Evolutionary conservation across 345 rosid genomes (phyloP), one percentile per base, ranked within the genome.

Genomic region (Mangifera indica): DNA sequence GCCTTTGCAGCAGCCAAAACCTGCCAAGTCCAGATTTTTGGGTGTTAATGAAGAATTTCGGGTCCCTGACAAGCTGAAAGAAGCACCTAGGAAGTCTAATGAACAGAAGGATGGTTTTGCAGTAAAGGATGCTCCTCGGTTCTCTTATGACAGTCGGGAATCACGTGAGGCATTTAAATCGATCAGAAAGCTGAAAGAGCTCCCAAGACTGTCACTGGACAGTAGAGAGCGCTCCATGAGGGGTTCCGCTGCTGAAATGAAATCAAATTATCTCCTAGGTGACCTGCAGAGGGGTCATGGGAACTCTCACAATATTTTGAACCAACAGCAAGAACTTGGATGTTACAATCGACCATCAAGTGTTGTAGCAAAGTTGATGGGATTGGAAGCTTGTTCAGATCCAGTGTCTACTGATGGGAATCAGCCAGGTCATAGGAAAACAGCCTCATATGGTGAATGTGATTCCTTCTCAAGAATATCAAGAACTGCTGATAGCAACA

Each of bases 321-420:
- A 69, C 78, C 75, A 32, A 79, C 84, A 81, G 29, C 89, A 80
- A 74, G 92, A 86, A 67, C 84, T 77, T 29, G 87, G 81, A 80
- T 84, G 86, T 72, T 78, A 78, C 77, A 87, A 74, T 70, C 77
- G 87, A 69, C 80, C 92, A 7, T 87, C 97, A 5, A 83, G 88
- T 69, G 84, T 91, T 60, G 89, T 93, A 67, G 98, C 92, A 20
- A 93, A 86, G 83, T 63, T 95, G 79, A 95, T 93, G 98, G 98
- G 99, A 25, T 82, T 96, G 68, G 99, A 93, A 69, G 76, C 76
- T 72, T 72, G 82, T 52, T 89, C 90, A 48, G 86, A 83, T 66
- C 59, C 87, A 48, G 62, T 42, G 70, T 61, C 74, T 15, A 42
- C 60, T 56, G 74, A 55, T 10, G 63, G 56, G 40, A 66, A 72